phyloP scores from a whole-genome alignment of 257 asterid genomes.

The Solanum stenotomum region DNA sequence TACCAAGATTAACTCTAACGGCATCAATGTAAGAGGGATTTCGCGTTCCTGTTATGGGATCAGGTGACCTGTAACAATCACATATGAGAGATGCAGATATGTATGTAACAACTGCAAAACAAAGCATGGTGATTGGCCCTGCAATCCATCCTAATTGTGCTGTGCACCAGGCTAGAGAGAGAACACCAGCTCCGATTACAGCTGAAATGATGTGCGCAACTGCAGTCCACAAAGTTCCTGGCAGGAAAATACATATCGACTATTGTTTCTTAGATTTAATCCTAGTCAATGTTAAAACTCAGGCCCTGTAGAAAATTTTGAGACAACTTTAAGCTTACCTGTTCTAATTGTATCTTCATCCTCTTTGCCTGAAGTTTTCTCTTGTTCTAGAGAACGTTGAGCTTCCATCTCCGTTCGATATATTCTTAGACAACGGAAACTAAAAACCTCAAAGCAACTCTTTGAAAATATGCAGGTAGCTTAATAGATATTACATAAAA shows the following conservation, averaged over 20 bases:
- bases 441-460: neutral
- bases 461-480: neutral
- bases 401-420: neutral
- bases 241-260: slow-evolving; percentile 3
- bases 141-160: slow-evolving; percentile 84
- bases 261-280: neutral
- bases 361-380: neutral
- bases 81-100: slow-evolving; percentile 42
- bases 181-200: slow-evolving; percentile 82
- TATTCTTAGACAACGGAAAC: neutral
- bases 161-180: slow-evolving; percentile 73
- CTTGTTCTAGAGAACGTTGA: neutral
- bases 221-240: slow-evolving; percentile 69
- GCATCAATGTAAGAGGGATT: slow-evolving; percentile 60
- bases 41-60: slow-evolving; percentile 23
- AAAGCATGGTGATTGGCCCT: slow-evolving; percentile 50
- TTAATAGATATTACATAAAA: neutral
- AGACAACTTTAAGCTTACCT: neutral
- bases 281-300: neutral
- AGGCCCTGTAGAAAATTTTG: neutral
- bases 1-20: slow-evolving; percentile 31
- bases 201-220: slow-evolving; percentile 72
- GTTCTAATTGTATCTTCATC: neutral
- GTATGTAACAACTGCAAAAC: slow-evolving; percentile 53
- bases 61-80: slow-evolving; percentile 45